Conservation (phyloP, 2,329 filamentous ascomycete species). For the Cadophora luteo-olivacea region DNA sequence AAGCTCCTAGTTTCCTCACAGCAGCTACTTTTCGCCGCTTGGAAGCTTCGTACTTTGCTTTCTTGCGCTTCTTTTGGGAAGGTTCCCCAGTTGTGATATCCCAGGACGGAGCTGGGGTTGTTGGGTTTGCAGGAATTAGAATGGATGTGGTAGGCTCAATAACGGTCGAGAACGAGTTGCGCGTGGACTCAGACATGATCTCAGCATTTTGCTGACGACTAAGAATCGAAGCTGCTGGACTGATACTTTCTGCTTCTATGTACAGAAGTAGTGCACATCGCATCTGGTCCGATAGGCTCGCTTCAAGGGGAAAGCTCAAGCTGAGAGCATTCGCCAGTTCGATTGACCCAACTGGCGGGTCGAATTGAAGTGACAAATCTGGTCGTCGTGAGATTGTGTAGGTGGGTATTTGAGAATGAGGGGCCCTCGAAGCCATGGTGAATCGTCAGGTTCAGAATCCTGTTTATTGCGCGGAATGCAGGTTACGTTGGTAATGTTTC, state of each 20-base stretch:
- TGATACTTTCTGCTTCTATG: background rate
- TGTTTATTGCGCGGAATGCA: no score
- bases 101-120: no score
- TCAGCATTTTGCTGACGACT: background rate
- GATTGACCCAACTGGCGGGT: constrained; percentile 6
- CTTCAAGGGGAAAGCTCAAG: background rate
- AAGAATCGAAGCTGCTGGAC: background rate
- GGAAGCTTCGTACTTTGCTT: no score
- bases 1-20: no score
- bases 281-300: background rate
- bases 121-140: no score
- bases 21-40: no score
- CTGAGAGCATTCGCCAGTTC: constrained; percentile 16
- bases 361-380: constrained; percentile 4
- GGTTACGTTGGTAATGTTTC: no score
- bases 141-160: no score
- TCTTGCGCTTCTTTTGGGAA: no score
- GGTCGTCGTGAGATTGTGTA: background rate
- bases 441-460: background rate
- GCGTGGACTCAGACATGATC: no score
- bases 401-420: background rate
- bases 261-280: background rate
- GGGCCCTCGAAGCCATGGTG: background rate
- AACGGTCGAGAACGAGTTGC: no score
- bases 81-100: no score